phyloP scores from a whole-genome alignment of 495 filamentous ascomycete genomes.

The Lasiosphaeria miniovina region DNA sequence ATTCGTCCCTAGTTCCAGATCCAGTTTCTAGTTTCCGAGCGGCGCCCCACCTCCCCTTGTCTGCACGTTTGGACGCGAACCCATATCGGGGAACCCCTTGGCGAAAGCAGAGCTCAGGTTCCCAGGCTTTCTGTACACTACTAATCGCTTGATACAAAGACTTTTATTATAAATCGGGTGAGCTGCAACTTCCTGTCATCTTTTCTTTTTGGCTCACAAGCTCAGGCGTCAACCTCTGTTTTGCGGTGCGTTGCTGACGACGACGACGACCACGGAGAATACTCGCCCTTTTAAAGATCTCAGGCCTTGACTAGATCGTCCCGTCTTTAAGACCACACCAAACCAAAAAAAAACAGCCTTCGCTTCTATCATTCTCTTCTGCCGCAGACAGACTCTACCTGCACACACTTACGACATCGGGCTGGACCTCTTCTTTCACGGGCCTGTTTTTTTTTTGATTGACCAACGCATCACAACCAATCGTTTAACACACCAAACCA shows the following conservation, averaged over 20 bases:
- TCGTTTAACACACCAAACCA: constrained; percentile 5
- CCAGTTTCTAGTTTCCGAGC: background rate
- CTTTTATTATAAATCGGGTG: background rate
- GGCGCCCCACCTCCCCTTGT: background rate
- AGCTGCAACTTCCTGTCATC: background rate
- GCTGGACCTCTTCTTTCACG: constrained; percentile 36
- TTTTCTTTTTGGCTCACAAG: constrained; percentile 1
- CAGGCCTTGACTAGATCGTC: constrained; percentile 35
- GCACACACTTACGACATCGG: constrained; percentile 15
- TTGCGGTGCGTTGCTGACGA: constrained; percentile 10
- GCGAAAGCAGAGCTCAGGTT: background rate
- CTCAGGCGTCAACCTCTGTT: background rate
- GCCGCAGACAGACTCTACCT: constrained; percentile 10
- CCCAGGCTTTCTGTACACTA: background rate
- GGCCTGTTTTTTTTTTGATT: background rate
- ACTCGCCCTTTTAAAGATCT: constrained; percentile 21
- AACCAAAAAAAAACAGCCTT: constrained; percentile 9
- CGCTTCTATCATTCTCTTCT: constrained; percentile 25
- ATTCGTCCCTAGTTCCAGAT: constrained; percentile 5
- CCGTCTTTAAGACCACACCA: constrained; percentile 27
- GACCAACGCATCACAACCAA: too few species aligned
- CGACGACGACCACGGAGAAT: constrained; percentile 13
- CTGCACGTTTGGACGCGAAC: background rate
- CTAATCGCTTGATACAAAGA: too few species aligned
- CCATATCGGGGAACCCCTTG: too few species aligned